Evolutionary conservation across 345 rosid genomes (phyloP).

Genomic region (Erodium maritimum): DNA sequence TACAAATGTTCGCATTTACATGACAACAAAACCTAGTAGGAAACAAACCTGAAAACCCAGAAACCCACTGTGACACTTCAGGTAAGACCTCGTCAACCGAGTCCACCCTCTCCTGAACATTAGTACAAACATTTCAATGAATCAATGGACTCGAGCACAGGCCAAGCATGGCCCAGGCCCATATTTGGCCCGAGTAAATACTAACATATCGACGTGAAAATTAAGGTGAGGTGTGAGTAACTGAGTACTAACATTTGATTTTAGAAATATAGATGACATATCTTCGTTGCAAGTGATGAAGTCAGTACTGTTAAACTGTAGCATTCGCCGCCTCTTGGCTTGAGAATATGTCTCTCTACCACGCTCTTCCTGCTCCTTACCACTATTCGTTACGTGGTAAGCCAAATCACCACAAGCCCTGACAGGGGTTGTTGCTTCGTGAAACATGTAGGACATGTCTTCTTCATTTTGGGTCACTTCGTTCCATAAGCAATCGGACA

Average conservation of each 20-base stretch:
- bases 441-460: conserved; percentile 72
- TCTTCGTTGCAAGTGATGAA: conserved; percentile 49
- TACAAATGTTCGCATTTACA: conserved; percentile 4
- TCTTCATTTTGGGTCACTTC: conserved; percentile 62
- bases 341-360: conserved; percentile 42
- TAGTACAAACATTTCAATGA: too few relatives aligned
- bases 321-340: conserved; percentile 80
- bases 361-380: conserved; percentile 41
- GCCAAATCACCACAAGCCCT: conserved; percentile 74
- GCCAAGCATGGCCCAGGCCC: too few relatives aligned
- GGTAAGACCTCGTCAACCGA: conserved; percentile 36
- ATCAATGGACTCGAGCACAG: too few relatives aligned
- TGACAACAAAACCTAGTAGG: conserved; percentile 4
- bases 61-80: conserved; percentile 26
- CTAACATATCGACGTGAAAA: neutral
- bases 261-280: conserved; percentile 48
- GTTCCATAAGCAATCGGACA: conserved; percentile 28
- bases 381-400: conserved; percentile 33
- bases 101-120: conserved; percentile 51
- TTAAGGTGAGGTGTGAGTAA: conserved; percentile 5
- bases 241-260: conserved; percentile 43
- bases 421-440: conserved; percentile 74
- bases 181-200: neutral
- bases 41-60: conserved; percentile 60
- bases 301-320: conserved; percentile 59